These are phyloP conservation scores for Tuber aestivum DNA, from an alignment of 495 filamentous ascomycete genomes.

Conservation along the genomic window DNA sequence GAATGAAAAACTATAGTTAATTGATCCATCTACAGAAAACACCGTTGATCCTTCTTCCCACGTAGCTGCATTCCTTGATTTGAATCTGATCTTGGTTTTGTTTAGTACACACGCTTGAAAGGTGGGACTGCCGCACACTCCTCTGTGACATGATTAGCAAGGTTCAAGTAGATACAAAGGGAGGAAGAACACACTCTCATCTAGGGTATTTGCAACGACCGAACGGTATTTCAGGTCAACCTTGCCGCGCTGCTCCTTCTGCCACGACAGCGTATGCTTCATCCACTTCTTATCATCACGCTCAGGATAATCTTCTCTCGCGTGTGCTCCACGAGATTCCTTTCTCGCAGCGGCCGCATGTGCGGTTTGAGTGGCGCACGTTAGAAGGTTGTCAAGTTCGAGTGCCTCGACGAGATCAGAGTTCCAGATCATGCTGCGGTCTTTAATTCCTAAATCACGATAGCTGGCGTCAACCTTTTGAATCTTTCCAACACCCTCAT, in stretches of 20 bases:
- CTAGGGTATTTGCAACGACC: conserved; percentile 71
- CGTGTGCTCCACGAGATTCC: conserved; percentile 92
- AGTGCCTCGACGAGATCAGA: conserved; percentile 92
- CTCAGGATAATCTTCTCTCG: conserved; percentile 89
- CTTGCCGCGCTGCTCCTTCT: conserved; percentile 77
- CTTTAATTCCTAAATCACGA: conserved; percentile 80
- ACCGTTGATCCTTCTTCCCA: neutral
- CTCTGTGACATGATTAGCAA: conserved; percentile 27
- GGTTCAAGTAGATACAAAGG: neutral
- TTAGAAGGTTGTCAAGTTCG: conserved; percentile 85
- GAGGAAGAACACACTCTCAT: conserved; percentile 52
- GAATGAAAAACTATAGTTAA: neutral
- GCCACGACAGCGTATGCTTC: conserved; percentile 95
- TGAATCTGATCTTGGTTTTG: neutral
- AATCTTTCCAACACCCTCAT: conserved; percentile 78
- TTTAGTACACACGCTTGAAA: conserved; percentile 78
- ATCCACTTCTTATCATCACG: conserved; percentile 94
- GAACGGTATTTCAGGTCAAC: conserved; percentile 71
- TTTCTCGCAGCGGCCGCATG: conserved; percentile 76
- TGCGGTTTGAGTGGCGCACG: conserved; percentile 94
- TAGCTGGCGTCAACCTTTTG: conserved; percentile 73
- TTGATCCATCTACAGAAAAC: neutral
- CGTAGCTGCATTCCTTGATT: neutral
- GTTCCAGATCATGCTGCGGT: conserved; percentile 99
- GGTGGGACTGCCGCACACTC: conserved; percentile 86